Conservation (phyloP, 179 eudicot species). For the Beta lomatogona region DNA sequence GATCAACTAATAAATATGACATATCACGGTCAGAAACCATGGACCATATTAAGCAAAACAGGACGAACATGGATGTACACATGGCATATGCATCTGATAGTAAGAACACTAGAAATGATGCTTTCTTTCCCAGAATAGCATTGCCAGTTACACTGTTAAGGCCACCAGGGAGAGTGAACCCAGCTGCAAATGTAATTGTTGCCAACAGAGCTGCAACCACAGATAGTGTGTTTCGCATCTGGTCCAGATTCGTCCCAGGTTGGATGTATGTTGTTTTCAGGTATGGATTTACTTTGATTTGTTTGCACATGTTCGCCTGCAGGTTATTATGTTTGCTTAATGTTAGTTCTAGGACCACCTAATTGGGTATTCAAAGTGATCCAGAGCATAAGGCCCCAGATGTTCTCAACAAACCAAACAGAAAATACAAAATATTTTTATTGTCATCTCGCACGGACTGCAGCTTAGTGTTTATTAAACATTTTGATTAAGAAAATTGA, state of each 20-base stretch:
- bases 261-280: constrained; percentile 2
- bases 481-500: too few species aligned
- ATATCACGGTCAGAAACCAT: constrained; percentile 2
- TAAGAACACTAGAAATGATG: constrained; percentile 8
- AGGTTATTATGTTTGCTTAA: not conserved
- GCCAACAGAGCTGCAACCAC: constrained; percentile 12
- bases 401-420: too few species aligned
- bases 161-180: constrained; percentile 14
- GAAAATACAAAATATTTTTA: too few species aligned
- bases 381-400: not conserved
- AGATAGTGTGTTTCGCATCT: constrained; percentile 7
- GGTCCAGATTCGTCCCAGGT: not conserved
- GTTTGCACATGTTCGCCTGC: not conserved
- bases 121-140: constrained; percentile 4
- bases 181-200: constrained; percentile 13
- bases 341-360: not conserved
- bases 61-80: constrained; percentile 7
- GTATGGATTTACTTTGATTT: constrained; percentile 4
- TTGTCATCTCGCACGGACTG: not conserved
- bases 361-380: too few species aligned
- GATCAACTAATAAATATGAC: constrained; percentile 12
- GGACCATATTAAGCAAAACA: constrained; percentile 19
- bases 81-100: constrained; percentile 2
- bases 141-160: not conserved
- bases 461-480: not conserved